These are phyloP conservation scores for Kluyveromyces sp. DNA, from an alignment of 1,139 yeast species.

Conservation along the genomic window DNA sequence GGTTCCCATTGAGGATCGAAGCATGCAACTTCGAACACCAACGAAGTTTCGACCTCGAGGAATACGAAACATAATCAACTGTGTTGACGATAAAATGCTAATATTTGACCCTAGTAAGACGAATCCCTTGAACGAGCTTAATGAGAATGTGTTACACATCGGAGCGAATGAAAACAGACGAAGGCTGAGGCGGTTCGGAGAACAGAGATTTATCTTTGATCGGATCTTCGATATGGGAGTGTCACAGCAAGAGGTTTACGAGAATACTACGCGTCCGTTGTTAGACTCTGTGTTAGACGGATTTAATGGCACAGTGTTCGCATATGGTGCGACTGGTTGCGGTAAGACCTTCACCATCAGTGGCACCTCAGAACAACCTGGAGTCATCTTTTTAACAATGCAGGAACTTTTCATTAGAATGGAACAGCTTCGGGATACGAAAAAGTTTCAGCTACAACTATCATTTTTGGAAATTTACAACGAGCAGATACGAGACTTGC, in stretches of 20 bases:
- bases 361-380: conserved; percentile 70
- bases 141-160: conserved; percentile 49
- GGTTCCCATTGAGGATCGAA: conserved; percentile 2
- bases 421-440: conserved; percentile 47
- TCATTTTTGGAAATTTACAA: conserved; percentile 85
- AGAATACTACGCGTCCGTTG: conserved; percentile 61
- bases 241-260: conserved; percentile 61
- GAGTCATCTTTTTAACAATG: conserved; percentile 74
- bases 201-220: conserved; percentile 80
- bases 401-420: conserved; percentile 62
- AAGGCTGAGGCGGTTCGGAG: conserved; percentile 49
- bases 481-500: conserved; percentile 75
- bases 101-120: conserved; percentile 79
- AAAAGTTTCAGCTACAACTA: conserved; percentile 52
- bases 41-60: conserved; percentile 40
- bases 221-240: conserved; percentile 60
- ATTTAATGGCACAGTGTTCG: conserved; percentile 85
- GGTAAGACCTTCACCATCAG: conserved; percentile 93
- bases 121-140: conserved; percentile 59
- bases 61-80: conserved; percentile 66
- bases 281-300: conserved; percentile 76
- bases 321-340: conserved; percentile 97
- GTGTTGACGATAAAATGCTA: conserved; percentile 82
- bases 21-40: conserved; percentile 5
- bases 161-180: conserved; percentile 23